These are phyloP conservation scores for Aphanomyces cochlioides DNA, from an alignment of 352 stramenopile genomes.

Conservation along the genomic window DNA sequence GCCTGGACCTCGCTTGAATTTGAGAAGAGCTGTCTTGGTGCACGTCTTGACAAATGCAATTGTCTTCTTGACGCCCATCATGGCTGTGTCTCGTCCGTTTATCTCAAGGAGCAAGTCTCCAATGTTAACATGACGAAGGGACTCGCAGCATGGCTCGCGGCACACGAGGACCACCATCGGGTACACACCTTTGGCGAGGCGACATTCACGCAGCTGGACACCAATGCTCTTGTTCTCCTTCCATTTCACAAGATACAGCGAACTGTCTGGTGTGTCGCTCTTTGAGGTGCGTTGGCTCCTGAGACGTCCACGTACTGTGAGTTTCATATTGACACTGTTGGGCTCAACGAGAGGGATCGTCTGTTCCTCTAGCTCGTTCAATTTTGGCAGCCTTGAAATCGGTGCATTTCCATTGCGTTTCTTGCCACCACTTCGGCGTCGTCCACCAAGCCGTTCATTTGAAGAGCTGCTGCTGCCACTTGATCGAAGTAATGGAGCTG, in stretches of 20 bases:
- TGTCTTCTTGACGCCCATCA: slow-evolving; percentile 88
- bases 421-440: slow-evolving; percentile 72
- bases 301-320: slow-evolving; percentile 72
- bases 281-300: slow-evolving; percentile 71
- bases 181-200: slow-evolving; percentile 70
- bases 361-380: slow-evolving; percentile 54
- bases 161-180: slow-evolving; percentile 79
- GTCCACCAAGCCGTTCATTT: slow-evolving; percentile 51
- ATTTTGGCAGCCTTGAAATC: slow-evolving; percentile 56
- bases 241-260: slow-evolving; percentile 84
- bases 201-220: slow-evolving; percentile 77
- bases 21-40: slow-evolving; percentile 82
- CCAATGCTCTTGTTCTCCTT: slow-evolving; percentile 84
- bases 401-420: slow-evolving; percentile 56
- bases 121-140: slow-evolving; percentile 76
- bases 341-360: slow-evolving; percentile 76
- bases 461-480: slow-evolving; percentile 38
- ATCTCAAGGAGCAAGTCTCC: slow-evolving; percentile 85
- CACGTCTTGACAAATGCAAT: slow-evolving; percentile 82
- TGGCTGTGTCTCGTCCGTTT: slow-evolving; percentile 83
- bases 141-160: slow-evolving; percentile 77
- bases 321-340: slow-evolving; percentile 76
- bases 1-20: slow-evolving; percentile 74
- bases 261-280: slow-evolving; percentile 74
- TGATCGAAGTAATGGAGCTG: slow-evolving; percentile 32